Percentiles rank a stretch among this genome's conserved stretches.
These are phyloP conservation scores for Penicillium sclerotiorum DNA, from an alignment of 2,329 filamentous ascomycete species.

Conservation along the genomic window DNA sequence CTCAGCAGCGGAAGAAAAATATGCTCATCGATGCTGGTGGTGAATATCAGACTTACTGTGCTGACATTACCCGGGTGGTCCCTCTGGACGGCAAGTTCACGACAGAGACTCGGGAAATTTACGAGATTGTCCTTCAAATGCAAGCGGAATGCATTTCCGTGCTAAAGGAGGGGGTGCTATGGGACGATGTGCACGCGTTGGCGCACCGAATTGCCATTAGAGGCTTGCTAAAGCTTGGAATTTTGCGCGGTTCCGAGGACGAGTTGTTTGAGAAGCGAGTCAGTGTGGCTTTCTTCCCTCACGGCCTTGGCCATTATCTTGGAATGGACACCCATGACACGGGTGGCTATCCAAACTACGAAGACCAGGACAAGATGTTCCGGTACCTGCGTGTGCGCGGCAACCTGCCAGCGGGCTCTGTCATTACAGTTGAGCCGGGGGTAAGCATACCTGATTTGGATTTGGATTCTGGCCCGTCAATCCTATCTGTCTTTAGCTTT, in stretches of 20 bases:
- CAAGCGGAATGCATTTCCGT: conserved; percentile 72
- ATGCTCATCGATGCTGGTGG: conserved; percentile 85
- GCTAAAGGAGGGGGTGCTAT: conserved; percentile 69
- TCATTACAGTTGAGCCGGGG: conserved; percentile 94
- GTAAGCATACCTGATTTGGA: conserved; percentile 50
- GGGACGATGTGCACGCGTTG: conserved; percentile 70
- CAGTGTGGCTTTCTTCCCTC: conserved; percentile 89
- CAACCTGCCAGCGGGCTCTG: conserved; percentile 72
- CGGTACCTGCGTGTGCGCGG: conserved; percentile 81
- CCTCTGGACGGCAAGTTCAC: conserved; percentile 74
- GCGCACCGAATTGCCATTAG: conserved; percentile 73
- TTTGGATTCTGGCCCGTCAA: not conserved
- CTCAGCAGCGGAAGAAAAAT: conserved; percentile 59
- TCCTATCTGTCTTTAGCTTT: not conserved
- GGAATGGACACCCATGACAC: conserved; percentile 93
- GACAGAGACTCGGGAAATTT: conserved; percentile 70
- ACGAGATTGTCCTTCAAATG: conserved; percentile 79
- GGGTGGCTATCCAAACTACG: conserved; percentile 75
- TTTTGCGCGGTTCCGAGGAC: conserved; percentile 66
- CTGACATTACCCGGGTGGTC: conserved; percentile 86
- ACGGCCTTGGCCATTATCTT: conserved; percentile 87
- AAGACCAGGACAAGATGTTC: conserved; percentile 82
- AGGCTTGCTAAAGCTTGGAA: conserved; percentile 69
- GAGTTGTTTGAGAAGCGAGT: conserved; percentile 78
- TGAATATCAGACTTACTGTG: conserved; percentile 83